Percentiles rank a stretch among this genome's conserved stretches.
Conservation (phyloP, 495 filamentous ascomycete genomes). For the Opeltia flavorubescens region DNA sequence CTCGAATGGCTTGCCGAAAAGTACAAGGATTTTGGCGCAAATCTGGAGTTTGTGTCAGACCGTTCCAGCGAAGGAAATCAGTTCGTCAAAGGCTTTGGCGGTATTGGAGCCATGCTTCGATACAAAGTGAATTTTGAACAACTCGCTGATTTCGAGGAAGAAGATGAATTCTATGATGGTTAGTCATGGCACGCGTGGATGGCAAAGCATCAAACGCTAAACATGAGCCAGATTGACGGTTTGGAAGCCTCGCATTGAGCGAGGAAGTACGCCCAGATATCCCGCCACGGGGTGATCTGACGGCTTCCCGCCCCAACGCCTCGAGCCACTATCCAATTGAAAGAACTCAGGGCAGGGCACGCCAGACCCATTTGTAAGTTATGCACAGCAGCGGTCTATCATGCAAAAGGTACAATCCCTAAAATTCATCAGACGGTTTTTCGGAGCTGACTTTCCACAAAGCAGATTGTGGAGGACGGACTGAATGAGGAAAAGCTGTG, state of each 20-base stretch:
- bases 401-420: background rate
- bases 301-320: constrained; percentile 31
- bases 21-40: constrained; percentile 93
- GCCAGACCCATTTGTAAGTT: background rate
- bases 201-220: background rate
- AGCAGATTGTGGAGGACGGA: too few relatives aligned
- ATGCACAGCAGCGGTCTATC: background rate
- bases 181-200: constrained; percentile 5
- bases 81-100: constrained; percentile 98
- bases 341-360: background rate
- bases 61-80: constrained; percentile 95
- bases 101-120: constrained; percentile 88
- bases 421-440: background rate
- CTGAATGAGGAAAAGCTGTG: too few relatives aligned
- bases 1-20: constrained; percentile 96
- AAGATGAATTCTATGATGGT: constrained; percentile 99
- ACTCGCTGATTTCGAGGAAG: constrained; percentile 83
- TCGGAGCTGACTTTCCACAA: background rate
- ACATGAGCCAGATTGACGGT: constrained; percentile 66
- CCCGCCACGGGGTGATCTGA: constrained; percentile 45
- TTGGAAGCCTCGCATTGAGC: constrained; percentile 74
- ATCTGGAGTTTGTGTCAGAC: constrained; percentile 95
- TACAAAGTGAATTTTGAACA: constrained; percentile 99
- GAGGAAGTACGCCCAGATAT: constrained; percentile 73
- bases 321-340: background rate